Conservation (phyloP, 352 stramenopile species). For the Globisporangium middletonii region DNA sequence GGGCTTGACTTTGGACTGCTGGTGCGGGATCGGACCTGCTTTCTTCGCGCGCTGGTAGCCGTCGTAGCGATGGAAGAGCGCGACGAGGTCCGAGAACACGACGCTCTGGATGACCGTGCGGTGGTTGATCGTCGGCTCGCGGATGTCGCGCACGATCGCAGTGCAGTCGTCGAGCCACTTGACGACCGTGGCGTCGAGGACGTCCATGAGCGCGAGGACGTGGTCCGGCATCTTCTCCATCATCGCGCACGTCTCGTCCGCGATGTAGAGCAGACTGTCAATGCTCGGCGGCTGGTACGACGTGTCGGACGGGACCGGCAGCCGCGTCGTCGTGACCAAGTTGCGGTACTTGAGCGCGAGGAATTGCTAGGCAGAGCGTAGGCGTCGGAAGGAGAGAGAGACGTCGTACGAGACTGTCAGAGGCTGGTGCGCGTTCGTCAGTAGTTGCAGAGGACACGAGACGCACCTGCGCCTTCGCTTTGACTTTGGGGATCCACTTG, state of each 20-base stretch:
- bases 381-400: background rate
- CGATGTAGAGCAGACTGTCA: conserved; percentile 69
- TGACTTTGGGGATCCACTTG: conserved; percentile 79
- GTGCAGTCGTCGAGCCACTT: conserved; percentile 73
- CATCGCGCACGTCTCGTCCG: conserved; percentile 59
- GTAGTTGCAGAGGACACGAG: background rate
- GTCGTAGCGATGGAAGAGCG: conserved; percentile 63
- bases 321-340: conserved; percentile 30
- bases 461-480: conserved; percentile 44
- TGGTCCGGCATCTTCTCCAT: conserved; percentile 67
- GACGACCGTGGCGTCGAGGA: conserved; percentile 56
- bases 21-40: conserved; percentile 42
- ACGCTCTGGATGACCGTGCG: conserved; percentile 50
- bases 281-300: conserved; percentile 73
- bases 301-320: conserved; percentile 63
- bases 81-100: conserved; percentile 48
- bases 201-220: conserved; percentile 43
- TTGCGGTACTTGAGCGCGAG: conserved; percentile 49
- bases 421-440: no score
- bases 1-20: conserved; percentile 36
- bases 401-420: background rate
- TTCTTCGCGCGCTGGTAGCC: conserved; percentile 55
- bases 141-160: conserved; percentile 67
- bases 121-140: conserved; percentile 70
- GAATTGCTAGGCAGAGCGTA: conserved; percentile 27